Evolutionary conservation across 345 rosid genomes (phyloP).

Genomic region (Acer campestre): DNA sequence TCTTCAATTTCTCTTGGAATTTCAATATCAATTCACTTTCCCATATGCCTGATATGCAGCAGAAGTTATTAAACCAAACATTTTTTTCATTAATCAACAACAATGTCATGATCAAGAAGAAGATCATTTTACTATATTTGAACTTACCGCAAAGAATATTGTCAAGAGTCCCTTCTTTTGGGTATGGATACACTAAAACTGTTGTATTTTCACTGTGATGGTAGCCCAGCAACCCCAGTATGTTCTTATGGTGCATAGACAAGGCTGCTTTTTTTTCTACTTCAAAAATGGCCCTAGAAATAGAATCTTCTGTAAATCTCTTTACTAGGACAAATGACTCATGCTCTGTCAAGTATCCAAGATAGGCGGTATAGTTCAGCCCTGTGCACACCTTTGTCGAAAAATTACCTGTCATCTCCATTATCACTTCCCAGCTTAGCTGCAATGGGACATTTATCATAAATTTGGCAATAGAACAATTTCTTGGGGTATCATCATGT

Average conservation of each 20-base stretch:
- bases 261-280: conserved; percentile 40
- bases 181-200: conserved; percentile 30
- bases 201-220: conserved; percentile 26
- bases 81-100: neutral
- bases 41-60: conserved; percentile 16
- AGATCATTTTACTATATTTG: neutral
- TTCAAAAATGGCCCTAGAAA: conserved; percentile 23
- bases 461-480: neutral
- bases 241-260: conserved; percentile 34
- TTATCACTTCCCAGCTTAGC: conserved; percentile 37
- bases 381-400: conserved; percentile 11
- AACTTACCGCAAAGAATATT: conserved; percentile 32
- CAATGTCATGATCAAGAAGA: neutral
- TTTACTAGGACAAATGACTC: conserved; percentile 23
- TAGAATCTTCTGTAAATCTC: conserved; percentile 13
- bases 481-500: neutral
- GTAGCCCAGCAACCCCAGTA: conserved; percentile 30
- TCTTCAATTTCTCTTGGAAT: conserved; percentile 35
- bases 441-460: conserved; percentile 25
- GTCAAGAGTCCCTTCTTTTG: conserved; percentile 23
- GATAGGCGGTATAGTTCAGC: conserved; percentile 12
- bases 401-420: conserved; percentile 32
- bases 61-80: neutral
- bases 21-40: conserved; percentile 14
- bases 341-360: conserved; percentile 22